These are phyloP conservation scores for Pseudogymnoascus sp. DNA, from an alignment of 2,329 filamentous ascomycete genomes.

Conservation along the genomic window DNA sequence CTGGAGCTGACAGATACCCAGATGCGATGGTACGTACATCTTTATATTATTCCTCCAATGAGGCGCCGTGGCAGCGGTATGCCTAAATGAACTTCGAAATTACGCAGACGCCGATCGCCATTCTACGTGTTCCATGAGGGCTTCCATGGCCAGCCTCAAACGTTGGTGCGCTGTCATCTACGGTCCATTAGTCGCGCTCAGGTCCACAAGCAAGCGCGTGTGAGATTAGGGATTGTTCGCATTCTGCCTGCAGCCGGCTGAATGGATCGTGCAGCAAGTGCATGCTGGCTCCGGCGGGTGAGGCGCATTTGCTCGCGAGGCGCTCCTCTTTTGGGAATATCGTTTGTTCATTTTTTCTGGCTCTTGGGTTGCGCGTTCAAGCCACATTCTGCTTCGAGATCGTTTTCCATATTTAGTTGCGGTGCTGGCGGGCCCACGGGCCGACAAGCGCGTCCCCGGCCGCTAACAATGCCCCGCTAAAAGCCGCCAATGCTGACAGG, in stretches of 20 bases:
- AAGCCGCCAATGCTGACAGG: background rate
- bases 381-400: background rate
- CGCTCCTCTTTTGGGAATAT: background rate
- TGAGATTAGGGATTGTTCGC: conserved; percentile 1
- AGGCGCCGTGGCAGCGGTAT: background rate
- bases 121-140: background rate
- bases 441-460: background rate
- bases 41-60: conserved; percentile 12
- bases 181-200: background rate
- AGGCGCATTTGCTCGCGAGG: background rate
- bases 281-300: background rate
- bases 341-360: background rate
- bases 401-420: background rate
- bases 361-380: background rate
- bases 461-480: background rate
- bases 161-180: background rate
- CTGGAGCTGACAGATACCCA: conserved; percentile 31
- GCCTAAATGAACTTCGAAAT: conserved; percentile 3
- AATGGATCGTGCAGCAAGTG: background rate
- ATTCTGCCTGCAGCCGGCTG: background rate
- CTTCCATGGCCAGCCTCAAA: conserved; percentile 1
- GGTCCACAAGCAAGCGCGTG: conserved; percentile 3
- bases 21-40: conserved; percentile 54
- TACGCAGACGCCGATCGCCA: conserved; percentile 1
- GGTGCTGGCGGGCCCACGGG: background rate